Percentiles rank a stretch among this genome's conserved stretches.
These are phyloP conservation scores for Agrocybe chaxingu DNA, from an alignment of 768 basidiomycete species.

Conservation along the genomic window DNA sequence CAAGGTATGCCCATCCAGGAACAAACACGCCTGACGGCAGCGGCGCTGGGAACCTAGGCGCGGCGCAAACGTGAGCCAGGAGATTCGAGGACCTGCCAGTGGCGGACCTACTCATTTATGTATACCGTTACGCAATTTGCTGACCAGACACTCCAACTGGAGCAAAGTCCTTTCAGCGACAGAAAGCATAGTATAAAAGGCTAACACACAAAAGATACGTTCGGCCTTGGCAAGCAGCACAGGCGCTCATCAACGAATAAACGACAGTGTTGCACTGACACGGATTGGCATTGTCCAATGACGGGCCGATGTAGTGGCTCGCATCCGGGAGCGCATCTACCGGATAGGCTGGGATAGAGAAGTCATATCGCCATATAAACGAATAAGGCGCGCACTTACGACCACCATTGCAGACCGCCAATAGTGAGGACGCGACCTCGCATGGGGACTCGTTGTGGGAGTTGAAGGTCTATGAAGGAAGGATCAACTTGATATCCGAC, in stretches of 20 bases:
- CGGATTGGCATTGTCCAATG: slow-evolving; percentile 29
- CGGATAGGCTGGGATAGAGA: slow-evolving; percentile 24
- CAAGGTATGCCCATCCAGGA: slow-evolving; percentile 62
- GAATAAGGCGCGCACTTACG: slow-evolving; percentile 24
- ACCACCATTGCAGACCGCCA: slow-evolving; percentile 38
- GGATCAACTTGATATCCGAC: not conserved
- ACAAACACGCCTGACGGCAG: slow-evolving; percentile 20
- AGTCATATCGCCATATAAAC: not conserved
- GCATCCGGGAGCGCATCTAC: slow-evolving; percentile 26
- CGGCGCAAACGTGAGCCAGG: no score
- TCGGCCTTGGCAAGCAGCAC: slow-evolving; percentile 51
- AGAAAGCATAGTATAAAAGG: not conserved
- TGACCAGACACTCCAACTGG: slow-evolving; percentile 52
- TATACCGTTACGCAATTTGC: slow-evolving; percentile 42
- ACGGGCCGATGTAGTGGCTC: slow-evolving; percentile 39
- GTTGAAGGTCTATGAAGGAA: slow-evolving; percentile 35
- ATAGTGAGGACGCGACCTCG: slow-evolving; percentile 37
- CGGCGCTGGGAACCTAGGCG: not conserved
- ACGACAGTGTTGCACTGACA: slow-evolving; percentile 58
- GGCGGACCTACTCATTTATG: slow-evolving; percentile 20
- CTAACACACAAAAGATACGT: slow-evolving; percentile 24
- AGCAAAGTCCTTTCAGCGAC: slow-evolving; percentile 5
- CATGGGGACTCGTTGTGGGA: slow-evolving; percentile 47
- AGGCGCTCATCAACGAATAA: slow-evolving; percentile 56
- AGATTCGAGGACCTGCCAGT: not conserved